Conservation (phyloP, 805 yeast genomes). For the Scheffersomyces lignosus region DNA sequence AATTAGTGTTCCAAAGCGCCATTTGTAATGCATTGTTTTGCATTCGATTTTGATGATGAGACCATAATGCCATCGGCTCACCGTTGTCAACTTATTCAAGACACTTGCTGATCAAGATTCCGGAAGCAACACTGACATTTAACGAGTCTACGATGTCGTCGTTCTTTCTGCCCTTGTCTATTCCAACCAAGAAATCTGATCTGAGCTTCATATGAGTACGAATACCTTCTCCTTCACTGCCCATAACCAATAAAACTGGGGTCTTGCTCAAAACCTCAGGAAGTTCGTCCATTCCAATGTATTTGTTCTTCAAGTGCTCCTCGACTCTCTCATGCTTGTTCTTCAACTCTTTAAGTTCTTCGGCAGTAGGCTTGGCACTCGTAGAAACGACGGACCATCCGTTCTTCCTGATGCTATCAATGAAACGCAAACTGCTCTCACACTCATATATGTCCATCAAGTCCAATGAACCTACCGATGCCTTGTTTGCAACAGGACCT, state of each 20-base stretch:
- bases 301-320: constrained; percentile 30
- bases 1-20: too few relatives aligned
- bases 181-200: constrained; percentile 52
- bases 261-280: constrained; percentile 39
- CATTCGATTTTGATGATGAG: too few relatives aligned
- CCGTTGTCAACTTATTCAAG: too few relatives aligned
- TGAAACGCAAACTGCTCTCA: constrained; percentile 59
- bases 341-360: constrained; percentile 17
- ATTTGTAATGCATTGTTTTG: too few relatives aligned
- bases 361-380: constrained; percentile 36
- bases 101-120: constrained; percentile 48
- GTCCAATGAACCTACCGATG: constrained; percentile 85
- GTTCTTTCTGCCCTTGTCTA: constrained; percentile 32
- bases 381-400: constrained; percentile 78
- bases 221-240: constrained; percentile 85
- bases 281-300: constrained; percentile 44
- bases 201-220: constrained; percentile 61
- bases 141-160: constrained; percentile 63
- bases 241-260: constrained; percentile 74
- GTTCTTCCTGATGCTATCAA: constrained; percentile 51
- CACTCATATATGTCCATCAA: constrained; percentile 60
- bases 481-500: constrained; percentile 76
- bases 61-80: too few relatives aligned
- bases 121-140: constrained; percentile 89
- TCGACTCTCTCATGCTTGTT: constrained; percentile 26